Evolutionary conservation across 768 basidiomycete species (phyloP), one percentile per base, ranked within the genome.

Genomic region (Leccinum variicolor): DNA sequence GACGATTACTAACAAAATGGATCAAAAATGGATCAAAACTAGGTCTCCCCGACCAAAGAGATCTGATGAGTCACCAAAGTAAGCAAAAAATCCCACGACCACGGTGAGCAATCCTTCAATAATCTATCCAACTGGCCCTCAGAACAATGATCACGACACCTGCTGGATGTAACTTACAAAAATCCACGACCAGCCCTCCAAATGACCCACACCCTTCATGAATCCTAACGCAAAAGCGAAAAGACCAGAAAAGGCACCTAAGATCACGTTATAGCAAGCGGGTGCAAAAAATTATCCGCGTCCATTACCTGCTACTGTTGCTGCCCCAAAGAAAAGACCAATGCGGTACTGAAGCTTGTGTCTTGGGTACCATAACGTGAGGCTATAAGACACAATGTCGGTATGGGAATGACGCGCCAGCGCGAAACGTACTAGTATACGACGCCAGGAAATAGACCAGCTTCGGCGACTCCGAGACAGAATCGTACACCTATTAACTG

Each of bases 361-460:
- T 9, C 84, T 78, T 7, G 85, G 84, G 60, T 90, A 90, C 86
- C 86, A 89, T 21, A 86, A 70, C 3, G 84, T 84, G 23, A 89
- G 72, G 62, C 83, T 85, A 23, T 26, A 15, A 43, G 4, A 2
- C 19, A 43, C 25, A 19, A 7, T 1, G 14, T 66, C 9, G 59
- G 57, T 3, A 21, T 7, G n/a, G 10, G 17, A 26, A 33, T 8
- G 5, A 31, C 4, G 21, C 8, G 2, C n/a, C 6, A 8, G 19
- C 19, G 9, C 19, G 25, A 49, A 31, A 68, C 79, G 47, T 55
- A 87, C 87, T 87, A 90, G 73, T 87, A 91, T 0, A 82, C 80
- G 10, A 89, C 84, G 25, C 87, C 87, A 11, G 89, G 87, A 69
- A 86, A 90, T 10, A 89, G 66, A 3, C 89, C 87, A 5, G 86